Evolutionary conservation across 371 early-diverging fungal species (phyloP), one percentile per base, ranked within the genome.

Genomic region (Dichotomocladium elegans): DNA sequence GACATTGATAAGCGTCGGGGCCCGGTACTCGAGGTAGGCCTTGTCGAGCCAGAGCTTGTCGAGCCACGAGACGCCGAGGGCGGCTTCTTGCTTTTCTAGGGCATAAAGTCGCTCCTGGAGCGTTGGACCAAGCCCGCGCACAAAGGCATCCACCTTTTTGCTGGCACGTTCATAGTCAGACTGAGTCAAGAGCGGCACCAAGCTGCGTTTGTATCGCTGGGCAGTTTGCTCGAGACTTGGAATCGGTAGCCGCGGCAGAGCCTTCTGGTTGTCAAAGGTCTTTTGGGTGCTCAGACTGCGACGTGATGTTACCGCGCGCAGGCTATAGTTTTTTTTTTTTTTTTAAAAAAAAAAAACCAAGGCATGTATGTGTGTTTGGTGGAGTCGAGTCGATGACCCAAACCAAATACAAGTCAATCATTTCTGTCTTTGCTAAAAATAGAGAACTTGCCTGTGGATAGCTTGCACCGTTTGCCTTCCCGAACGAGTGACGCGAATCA

Each of bases 11-110:
- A 92, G 68, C 5, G 86, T 79, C 3, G 92, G 85, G 8, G 85
- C 89, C 24, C 95, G 80, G 79, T 90, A 95, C 41, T 87, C 85
- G n/a, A 92, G 82, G 63, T 97, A 97, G 12, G 89, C 98, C 54
- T 90, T 87, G 50, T 81, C 70, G 8, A 96, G 81, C 94, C 92
- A 93, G 22, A 90, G 82, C 8, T 75, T 73, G 59, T 95, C 96
- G 19, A 97, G 69, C 98, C 98, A 97, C 33, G 85, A 88, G 4
- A 68, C 35, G 0, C 69, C 66, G 4, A 59, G 41, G 15, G 54
- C 49, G 1, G 79, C 63, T 51, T 83, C 84, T 30, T 64, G 65
- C 41, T 68, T 71, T 46, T 84, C 83, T 29, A 77, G 57, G 19
- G 78, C 80, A 44, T 82, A 73, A 12, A 96, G 70, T 5, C 96